Base-by-base conservation (phyloP, 768 basidiomycete species). In the Serendipita sp. region DNA sequence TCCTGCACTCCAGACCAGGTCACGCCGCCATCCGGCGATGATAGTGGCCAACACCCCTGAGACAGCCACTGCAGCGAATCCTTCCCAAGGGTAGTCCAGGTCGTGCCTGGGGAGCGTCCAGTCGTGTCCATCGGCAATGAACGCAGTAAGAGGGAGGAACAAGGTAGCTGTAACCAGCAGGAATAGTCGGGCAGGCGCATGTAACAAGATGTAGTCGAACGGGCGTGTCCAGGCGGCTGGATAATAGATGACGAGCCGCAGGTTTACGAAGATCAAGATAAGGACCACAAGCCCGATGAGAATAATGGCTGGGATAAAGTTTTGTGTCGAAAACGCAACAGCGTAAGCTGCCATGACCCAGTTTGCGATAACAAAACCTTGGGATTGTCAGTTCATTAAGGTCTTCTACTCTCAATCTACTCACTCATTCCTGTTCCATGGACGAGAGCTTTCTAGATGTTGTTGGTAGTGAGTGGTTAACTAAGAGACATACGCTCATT, bases 271-370 rank as follows among this genome's bases (percentile, higher is more conserved):
- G 7, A 90, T 69, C 0, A 96, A 77, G 48, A 88, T 72, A 62
- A 90, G 74, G 2, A 89, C 74, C 3, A 92, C 75, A 37, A 92
- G 70, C 0, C 88, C 83, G 63, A 89, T 82, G 5, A 90, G 73
- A 35, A 94, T 76, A 1, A 89, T 90, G 1, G 88, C 81, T 0
- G 81, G 67, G n/a, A 89, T 70, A 75, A 93, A 97, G 74, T 81
- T 81, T 74, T 86, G 79, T 51, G 93, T 78, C 1, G 87, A 77
- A 86, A 86, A 92, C 67, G 83, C 76, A 30, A 92, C 79, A 0
- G 87, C 85, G 88, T 89, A 93, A 0, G 80, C 71, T 0, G 85
- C 89, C 83, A 89, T 86, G 2, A 86, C 68, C 81, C 88, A 86
- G 68, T 95, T 92, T 2, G 89, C 80, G 16, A 86, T 71, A 2